Evolutionary conservation across 2,329 filamentous ascomycete species (phyloP), one percentile per base, ranked within the genome.

Genomic region (Penicillium brasilianum): DNA sequence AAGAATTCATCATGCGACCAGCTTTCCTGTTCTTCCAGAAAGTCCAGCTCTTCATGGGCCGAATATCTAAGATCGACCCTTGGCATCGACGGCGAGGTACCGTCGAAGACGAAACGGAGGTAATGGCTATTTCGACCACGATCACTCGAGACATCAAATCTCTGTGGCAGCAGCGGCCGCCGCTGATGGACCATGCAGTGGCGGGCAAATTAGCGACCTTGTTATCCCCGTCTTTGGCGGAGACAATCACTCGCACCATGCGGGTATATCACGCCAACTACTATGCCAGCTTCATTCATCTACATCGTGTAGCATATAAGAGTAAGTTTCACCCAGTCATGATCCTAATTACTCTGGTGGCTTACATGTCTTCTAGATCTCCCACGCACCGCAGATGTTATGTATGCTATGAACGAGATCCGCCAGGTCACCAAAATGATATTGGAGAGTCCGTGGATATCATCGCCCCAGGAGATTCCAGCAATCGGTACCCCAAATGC

Each of bases 11-110:
- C 2, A 85, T 84, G 63, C 81, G 84, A n/a, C 84, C 83, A 0
- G 83, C 83, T 0, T 80, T 85, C 20, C 74, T 83, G 2, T 87
- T 87, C 69, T 87, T 84, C 64, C 84, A 86, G 57, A 84, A 85
- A 61, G 82, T 86, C 0, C 84, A 85, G 67, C 83, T 81, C 36
- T 85, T 86, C 67, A 85, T 85, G 75, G 84, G 84, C 2, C 78
- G 83, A 5, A 85, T 86, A 51, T 83, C 84, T 7, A 80, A 82
- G 58, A 85, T 86, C 56, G 83, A 86, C 58, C 83, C 80, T 0
- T 86, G 83, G 82, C 84, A 86, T 68, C 80, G 84, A 11, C 80
- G 79, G 25, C 79, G 84, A 8, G 84, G 84, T 4, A 86, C 83
- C 0, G 84, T 86, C 10, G 80, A 85, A 53, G 84, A 86, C 66